Percentiles rank a stretch among this genome's conserved stretches.
phyloP scores from a whole-genome alignment of 2,329 filamentous ascomycete species.

The Mollisia scopiformis region DNA sequence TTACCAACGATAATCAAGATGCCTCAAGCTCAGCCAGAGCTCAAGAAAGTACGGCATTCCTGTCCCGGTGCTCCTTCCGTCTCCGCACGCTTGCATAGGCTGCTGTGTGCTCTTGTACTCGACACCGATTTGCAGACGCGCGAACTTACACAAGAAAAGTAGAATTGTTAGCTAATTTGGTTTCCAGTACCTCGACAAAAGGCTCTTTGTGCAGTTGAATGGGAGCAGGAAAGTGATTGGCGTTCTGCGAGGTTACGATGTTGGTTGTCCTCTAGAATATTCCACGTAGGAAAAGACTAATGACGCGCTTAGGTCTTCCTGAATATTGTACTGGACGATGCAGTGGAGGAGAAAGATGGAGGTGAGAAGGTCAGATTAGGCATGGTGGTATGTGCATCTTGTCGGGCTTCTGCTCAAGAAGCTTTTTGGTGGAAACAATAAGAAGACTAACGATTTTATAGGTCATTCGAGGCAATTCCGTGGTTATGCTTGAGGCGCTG shows the following conservation, averaged over 20 bases:
- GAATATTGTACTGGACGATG: constrained; percentile 97
- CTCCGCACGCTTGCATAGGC: neutral
- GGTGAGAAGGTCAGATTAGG: constrained; percentile 89
- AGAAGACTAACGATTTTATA: constrained; percentile 40
- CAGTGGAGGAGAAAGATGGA: constrained; percentile 89
- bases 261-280: constrained; percentile 42
- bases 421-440: neutral
- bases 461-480: constrained; percentile 97
- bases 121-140: constrained; percentile 13
- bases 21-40: constrained; percentile 98
- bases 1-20: constrained; percentile 53
- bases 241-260: constrained; percentile 93
- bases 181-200: constrained; percentile 94
- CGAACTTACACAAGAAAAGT: constrained; percentile 41
- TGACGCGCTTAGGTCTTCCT: constrained; percentile 76
- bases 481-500: constrained; percentile 93
- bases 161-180: constrained; percentile 56
- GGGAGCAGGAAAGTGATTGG: constrained; percentile 97
- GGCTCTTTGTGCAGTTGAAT: constrained; percentile 96
- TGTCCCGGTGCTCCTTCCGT: neutral
- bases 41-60: constrained; percentile 79
- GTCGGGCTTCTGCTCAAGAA: neutral
- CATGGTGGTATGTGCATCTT: constrained; percentile 74
- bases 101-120: constrained; percentile 7
- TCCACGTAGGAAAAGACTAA: constrained; percentile 23